These are phyloP conservation scores for Gossypium armourianum DNA, from an alignment of 441 rosid genomes.

Conservation along the genomic window DNA sequence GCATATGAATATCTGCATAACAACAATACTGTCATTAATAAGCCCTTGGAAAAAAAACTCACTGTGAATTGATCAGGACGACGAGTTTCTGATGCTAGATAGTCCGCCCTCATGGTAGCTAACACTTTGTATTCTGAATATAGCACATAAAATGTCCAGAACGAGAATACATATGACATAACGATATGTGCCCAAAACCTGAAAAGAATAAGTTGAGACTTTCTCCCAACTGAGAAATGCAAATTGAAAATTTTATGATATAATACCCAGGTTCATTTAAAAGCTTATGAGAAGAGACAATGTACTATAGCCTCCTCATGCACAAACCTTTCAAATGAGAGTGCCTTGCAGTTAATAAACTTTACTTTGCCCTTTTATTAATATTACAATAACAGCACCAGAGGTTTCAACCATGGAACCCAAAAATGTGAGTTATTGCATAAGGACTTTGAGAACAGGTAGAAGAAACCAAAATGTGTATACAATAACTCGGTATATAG, in stretches of 20 bases:
- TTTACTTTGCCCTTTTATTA: background rate
- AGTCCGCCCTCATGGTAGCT: conserved; percentile 54
- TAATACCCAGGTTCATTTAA: background rate
- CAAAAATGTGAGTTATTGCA: background rate
- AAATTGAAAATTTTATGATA: background rate
- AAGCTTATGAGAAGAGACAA: background rate
- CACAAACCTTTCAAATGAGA: background rate
- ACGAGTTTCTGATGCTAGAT: conserved; percentile 62
- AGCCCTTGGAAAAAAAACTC: conserved; percentile 23
- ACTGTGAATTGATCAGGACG: conserved; percentile 89
- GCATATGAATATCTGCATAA: background rate
- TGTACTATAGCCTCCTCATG: background rate
- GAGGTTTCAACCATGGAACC: background rate
- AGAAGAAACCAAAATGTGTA: background rate
- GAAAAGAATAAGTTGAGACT: conserved; percentile 21
- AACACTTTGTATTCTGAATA: conserved; percentile 57
- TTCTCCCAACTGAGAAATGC: background rate
- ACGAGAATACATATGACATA: conserved; percentile 60
- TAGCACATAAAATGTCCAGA: conserved; percentile 59
- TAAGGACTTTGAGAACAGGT: background rate
- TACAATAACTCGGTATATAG: background rate
- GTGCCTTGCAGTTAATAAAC: background rate
- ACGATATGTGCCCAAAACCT: conserved; percentile 72
- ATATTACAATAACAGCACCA: background rate
- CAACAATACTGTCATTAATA: background rate